Evolutionary conservation across 2,329 filamentous ascomycete genomes (phyloP).

Genomic region (Aspergillus sp.): DNA sequence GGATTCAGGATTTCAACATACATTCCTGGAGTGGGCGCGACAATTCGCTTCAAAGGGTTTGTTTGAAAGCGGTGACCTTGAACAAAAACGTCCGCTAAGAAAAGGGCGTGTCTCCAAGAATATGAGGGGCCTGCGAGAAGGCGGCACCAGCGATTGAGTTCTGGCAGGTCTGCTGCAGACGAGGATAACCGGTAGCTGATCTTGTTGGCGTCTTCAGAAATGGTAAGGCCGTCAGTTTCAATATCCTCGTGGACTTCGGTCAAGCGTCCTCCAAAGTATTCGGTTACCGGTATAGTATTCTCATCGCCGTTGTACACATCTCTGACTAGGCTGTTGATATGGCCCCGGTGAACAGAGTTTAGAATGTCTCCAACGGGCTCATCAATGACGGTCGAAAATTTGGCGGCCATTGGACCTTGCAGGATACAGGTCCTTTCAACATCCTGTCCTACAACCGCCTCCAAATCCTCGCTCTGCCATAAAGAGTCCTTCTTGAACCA

Average conservation of each 20-base stretch:
- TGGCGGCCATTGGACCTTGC: conserved; percentile 89
- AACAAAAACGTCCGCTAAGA: conserved; percentile 89
- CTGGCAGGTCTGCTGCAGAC: conserved; percentile 71
- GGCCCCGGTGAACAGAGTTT: conserved; percentile 82
- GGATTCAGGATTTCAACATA: conserved; percentile 85
- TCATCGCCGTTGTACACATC: conserved; percentile 79
- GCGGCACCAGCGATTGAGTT: conserved; percentile 79
- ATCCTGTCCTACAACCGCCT: conserved; percentile 93
- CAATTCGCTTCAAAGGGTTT: conserved; percentile 90
- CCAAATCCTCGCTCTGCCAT: conserved; percentile 97
- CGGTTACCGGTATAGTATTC: conserved; percentile 74
- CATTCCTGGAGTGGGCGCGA: conserved; percentile 80
- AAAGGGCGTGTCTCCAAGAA: conserved; percentile 93
- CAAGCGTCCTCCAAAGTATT: conserved; percentile 91
- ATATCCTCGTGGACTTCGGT: conserved; percentile 69
- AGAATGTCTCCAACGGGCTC: conserved; percentile 95
- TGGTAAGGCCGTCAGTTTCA: conserved; percentile 82
- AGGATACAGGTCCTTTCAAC: conserved; percentile 95
- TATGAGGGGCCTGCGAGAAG: conserved; percentile 81
- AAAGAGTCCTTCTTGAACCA: conserved; percentile 99
- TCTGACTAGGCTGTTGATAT: conserved; percentile 75
- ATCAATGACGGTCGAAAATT: conserved; percentile 84
- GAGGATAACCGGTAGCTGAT: conserved; percentile 79
- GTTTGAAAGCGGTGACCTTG: conserved; percentile 97
- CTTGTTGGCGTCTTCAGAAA: conserved; percentile 77